Base-by-base conservation (phyloP, 2,329 filamentous ascomycete species). In the Calonectria pseudoturangicola region DNA sequence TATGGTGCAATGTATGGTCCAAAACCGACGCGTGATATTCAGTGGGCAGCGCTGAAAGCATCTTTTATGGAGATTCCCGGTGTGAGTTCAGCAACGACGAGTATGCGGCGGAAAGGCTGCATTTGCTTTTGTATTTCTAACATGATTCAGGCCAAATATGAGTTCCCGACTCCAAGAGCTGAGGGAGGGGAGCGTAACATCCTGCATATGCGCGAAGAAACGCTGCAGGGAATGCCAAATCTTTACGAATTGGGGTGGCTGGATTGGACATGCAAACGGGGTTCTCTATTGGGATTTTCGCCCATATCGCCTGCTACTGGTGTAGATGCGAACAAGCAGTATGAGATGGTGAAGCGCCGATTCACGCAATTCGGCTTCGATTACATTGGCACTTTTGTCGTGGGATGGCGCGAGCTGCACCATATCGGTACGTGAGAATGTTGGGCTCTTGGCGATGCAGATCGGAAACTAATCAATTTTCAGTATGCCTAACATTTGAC, bases 371-470 rank as follows among this genome's bases (percentile, higher is more conserved):
- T 56, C 21, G 70, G 70, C 13, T 64, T 72, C 3, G 70, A 72
- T 39, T 72, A 54, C 41, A 58, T 72, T 41, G 70, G 70, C 25
- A 63, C 45, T 10, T 72, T 72, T 45, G 47, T 68, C 6, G 65
- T 72, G 12, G 65, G 70, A 43, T 60, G 50, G 68, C 68, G 68
- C 16, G 68, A 71, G 43, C 28, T 71, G 16, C 68, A 69, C 25
- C 67, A 69, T 15, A 69, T 69, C 15, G 67, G 54, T 58, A 25
- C 1, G 30, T 58, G 8, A 36, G 21, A 12, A 4, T n/a, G 51
- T 6, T 6, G n/a, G 9, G 1, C 16, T 4, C 21, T 41, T 10
- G 33, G 6, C 39, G 33, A 0, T 16, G 2, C 6, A 3, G 39
- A 33, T 21, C 8, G 16, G 3, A n/a, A 58, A 58, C 54, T 58